These are phyloP conservation scores for Colletotrichum orbiculare DNA, from an alignment of 2,329 filamentous ascomycete species.

Conservation along the genomic window DNA sequence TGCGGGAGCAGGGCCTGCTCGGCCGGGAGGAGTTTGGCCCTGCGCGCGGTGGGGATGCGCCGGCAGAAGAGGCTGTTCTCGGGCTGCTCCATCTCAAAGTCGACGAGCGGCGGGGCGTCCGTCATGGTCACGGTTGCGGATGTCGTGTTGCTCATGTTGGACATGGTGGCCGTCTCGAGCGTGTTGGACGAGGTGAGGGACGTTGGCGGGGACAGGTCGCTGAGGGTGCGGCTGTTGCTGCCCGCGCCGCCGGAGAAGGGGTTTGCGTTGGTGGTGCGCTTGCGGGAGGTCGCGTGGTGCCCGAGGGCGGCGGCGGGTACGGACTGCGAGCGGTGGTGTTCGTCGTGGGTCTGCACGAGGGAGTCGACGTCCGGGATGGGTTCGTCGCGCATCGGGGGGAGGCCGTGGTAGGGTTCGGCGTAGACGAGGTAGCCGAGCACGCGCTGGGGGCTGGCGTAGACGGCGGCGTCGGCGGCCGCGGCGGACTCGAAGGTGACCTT, in stretches of 20 bases:
- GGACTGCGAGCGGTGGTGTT: conserved; percentile 48
- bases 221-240: conserved; percentile 47
- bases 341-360: conserved; percentile 47
- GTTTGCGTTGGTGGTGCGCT: conserved; percentile 45
- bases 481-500: conserved; percentile 84
- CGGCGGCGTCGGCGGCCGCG: conserved; percentile 76
- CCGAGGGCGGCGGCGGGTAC: conserved; percentile 46
- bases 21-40: conserved; percentile 72
- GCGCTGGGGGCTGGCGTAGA: conserved; percentile 76
- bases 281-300: conserved; percentile 40
- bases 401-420: conserved; percentile 76
- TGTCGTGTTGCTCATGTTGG: conserved; percentile 46
- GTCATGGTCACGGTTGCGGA: conserved; percentile 60
- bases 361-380: conserved; percentile 66
- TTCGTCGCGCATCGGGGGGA: conserved; percentile 72
- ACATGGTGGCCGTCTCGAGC: conserved; percentile 66
- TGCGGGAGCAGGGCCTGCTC: conserved; percentile 78
- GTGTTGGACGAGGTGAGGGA: conserved; percentile 66
- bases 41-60: conserved; percentile 74
- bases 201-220: conserved; percentile 53
- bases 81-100: conserved; percentile 40
- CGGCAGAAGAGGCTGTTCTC: conserved; percentile 63
- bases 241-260: conserved; percentile 46
- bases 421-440: conserved; percentile 77
- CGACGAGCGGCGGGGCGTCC: conserved; percentile 42